phyloP scores from a whole-genome alignment of 176 grass and related monocot species.

The Aegilops longissima region DNA sequence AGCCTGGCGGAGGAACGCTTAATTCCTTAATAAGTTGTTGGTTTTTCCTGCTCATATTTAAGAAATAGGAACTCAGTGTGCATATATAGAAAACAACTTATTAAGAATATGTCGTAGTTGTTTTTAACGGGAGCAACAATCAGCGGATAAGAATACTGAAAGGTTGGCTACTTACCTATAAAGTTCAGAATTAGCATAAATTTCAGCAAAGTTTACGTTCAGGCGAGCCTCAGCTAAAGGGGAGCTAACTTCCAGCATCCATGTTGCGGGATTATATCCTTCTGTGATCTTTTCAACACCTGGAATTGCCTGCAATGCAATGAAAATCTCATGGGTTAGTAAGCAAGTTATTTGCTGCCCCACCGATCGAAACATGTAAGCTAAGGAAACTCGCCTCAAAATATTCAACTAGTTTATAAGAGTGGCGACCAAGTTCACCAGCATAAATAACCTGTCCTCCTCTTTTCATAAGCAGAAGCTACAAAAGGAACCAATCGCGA shows the following conservation, averaged over 20 bases:
- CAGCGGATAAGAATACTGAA: background rate
- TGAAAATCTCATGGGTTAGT: background rate
- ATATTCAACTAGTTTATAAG: conserved; percentile 82
- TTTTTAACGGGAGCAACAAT: background rate
- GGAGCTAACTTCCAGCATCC: conserved; percentile 82
- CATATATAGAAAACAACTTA: background rate
- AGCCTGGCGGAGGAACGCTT: conserved; percentile 50
- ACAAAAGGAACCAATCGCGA: conserved; percentile 22
- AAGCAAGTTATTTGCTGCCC: background rate
- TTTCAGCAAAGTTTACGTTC: conserved; percentile 72
- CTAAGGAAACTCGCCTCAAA: conserved; percentile 53
- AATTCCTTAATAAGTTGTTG: conserved; percentile 78
- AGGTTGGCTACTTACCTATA: conserved; percentile 48
- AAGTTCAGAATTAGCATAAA: conserved; percentile 66
- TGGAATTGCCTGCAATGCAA: conserved; percentile 65
- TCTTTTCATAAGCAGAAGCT: conserved; percentile 89
- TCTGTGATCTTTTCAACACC: conserved; percentile 69
- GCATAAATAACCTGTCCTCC: conserved; percentile 88
- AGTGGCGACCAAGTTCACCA: conserved; percentile 73
- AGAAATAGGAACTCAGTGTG: background rate
- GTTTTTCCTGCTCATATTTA: conserved; percentile 36
- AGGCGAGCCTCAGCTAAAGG: conserved; percentile 55
- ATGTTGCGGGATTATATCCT: conserved; percentile 91
- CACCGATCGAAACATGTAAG: background rate
- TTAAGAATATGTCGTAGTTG: no score